Percentiles rank a stretch among this genome's conserved stretches.
These are phyloP conservation scores for Incumbomyces lentus DNA, from an alignment of 2,329 filamentous ascomycete species.

Conservation along the genomic window DNA sequence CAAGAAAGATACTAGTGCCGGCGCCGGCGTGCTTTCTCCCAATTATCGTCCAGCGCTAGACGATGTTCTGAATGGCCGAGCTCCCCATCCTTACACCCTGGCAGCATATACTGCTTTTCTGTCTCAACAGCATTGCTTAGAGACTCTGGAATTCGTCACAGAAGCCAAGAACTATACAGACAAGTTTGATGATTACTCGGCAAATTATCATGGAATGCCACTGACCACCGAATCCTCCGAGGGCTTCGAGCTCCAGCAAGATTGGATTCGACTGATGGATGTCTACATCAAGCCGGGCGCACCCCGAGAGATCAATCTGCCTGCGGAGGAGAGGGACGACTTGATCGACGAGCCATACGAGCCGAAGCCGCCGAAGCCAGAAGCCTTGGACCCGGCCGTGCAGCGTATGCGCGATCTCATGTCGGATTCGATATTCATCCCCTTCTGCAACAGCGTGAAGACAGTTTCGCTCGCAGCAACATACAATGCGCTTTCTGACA, in stretches of 20 bases:
- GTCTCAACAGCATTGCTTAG: constrained; percentile 92
- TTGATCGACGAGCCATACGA: constrained; percentile 56
- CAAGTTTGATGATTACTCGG: constrained; percentile 51
- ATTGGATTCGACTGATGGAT: constrained; percentile 81
- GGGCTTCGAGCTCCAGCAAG: constrained; percentile 59
- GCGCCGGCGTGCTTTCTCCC: constrained; percentile 30
- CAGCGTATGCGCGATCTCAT: constrained; percentile 88
- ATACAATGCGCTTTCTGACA: constrained; percentile 30
- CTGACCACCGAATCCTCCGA: constrained; percentile 45
- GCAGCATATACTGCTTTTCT: constrained; percentile 93
- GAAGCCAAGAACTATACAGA: constrained; percentile 78
- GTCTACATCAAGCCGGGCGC: constrained; percentile 83
- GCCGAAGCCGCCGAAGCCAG: constrained; percentile 58
- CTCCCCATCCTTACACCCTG: constrained; percentile 79
- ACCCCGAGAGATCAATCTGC: constrained; percentile 81
- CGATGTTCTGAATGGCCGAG: constrained; percentile 79
- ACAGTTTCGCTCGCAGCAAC: constrained; percentile 38
- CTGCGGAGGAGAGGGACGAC: constrained; percentile 70
- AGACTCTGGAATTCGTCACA: constrained; percentile 93
- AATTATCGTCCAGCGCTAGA: constrained; percentile 58
- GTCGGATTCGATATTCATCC: constrained; percentile 90
- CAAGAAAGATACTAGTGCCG: constrained; percentile 22
- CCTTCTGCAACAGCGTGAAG: constrained; percentile 66
- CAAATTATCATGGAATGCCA: constrained; percentile 34
- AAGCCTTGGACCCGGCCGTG: constrained; percentile 69